Evolutionary conservation across 805 yeast species (phyloP).

Genomic region (Yarrowia yakushimensis): DNA sequence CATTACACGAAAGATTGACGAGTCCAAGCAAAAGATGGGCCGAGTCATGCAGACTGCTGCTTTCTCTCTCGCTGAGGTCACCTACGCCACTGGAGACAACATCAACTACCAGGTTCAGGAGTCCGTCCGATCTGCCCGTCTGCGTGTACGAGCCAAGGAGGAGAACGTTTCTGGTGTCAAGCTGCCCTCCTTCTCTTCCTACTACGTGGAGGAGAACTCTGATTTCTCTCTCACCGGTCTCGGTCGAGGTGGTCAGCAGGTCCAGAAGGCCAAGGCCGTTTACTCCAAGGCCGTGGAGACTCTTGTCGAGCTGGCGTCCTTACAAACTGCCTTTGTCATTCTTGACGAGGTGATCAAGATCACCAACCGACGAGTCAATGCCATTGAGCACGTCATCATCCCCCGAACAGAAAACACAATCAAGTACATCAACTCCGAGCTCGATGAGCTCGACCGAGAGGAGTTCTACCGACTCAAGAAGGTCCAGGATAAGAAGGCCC

Average conservation of each 20-base stretch:
- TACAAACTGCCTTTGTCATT: conserved; percentile 94
- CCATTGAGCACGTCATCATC: conserved; percentile 95
- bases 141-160: conserved; percentile 85
- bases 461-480: conserved; percentile 95
- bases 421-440: conserved; percentile 84
- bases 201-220: conserved; percentile 76
- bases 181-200: conserved; percentile 87
- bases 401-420: conserved; percentile 98
- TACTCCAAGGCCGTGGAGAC: conserved; percentile 97
- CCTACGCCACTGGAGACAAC: conserved; percentile 96
- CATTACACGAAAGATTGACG: conserved; percentile 89
- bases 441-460: conserved; percentile 97
- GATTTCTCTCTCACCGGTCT: conserved; percentile 95
- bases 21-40: conserved; percentile 95
- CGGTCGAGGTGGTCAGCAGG: conserved; percentile 98
- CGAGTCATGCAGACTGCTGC: conserved; percentile 98
- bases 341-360: conserved; percentile 97
- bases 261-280: conserved; percentile 87
- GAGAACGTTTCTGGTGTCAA: conserved; percentile 96
- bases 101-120: conserved; percentile 95
- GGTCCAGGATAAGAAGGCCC: conserved; percentile 91
- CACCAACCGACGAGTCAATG: conserved; percentile 96
- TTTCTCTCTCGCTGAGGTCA: conserved; percentile 93
- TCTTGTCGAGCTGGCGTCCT: conserved; percentile 87
- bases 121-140: conserved; percentile 80